Percentiles rank a stretch among this genome's conserved stretches.
phyloP scores from a whole-genome alignment of 495 filamentous ascomycete species.

The Aspergillus egyptiacus region DNA sequence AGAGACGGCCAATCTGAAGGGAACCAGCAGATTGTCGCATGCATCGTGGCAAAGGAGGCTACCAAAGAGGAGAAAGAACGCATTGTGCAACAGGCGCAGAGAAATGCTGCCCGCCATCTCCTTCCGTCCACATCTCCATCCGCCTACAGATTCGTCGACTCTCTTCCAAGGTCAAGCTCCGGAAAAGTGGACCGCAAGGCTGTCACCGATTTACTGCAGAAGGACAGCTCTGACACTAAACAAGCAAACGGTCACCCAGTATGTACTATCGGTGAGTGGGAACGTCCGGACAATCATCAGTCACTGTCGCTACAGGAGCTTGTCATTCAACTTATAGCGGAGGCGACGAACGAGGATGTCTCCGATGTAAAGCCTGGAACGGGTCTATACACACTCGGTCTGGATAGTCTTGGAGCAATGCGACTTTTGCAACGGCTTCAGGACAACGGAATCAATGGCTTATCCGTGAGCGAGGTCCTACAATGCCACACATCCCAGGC shows the following conservation, averaged over 20 bases:
- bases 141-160: constrained; percentile 18
- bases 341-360: constrained; percentile 37
- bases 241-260: neutral
- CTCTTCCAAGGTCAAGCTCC: constrained; percentile 22
- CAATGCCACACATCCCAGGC: constrained; percentile 23
- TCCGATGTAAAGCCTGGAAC: constrained; percentile 41
- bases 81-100: constrained; percentile 37
- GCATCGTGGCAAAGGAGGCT: constrained; percentile 16
- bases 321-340: constrained; percentile 34
- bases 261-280: constrained; percentile 2
- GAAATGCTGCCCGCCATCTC: constrained; percentile 31
- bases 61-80: constrained; percentile 19
- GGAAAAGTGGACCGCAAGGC: constrained; percentile 24
- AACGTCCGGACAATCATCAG: neutral
- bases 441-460: constrained; percentile 20
- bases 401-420: constrained; percentile 72
- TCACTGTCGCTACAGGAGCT: constrained; percentile 6
- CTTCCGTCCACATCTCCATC: constrained; percentile 20
- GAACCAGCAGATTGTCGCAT: constrained; percentile 24
- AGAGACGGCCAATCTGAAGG: constrained; percentile 14
- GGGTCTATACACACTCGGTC: constrained; percentile 66
- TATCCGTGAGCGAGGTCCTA: constrained; percentile 26
- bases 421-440: constrained; percentile 41
- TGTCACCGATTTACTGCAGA: constrained; percentile 14
- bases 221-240: neutral